Evolutionary conservation across 495 filamentous ascomycete genomes (phyloP).

Genomic region (Penicillium soppii): DNA sequence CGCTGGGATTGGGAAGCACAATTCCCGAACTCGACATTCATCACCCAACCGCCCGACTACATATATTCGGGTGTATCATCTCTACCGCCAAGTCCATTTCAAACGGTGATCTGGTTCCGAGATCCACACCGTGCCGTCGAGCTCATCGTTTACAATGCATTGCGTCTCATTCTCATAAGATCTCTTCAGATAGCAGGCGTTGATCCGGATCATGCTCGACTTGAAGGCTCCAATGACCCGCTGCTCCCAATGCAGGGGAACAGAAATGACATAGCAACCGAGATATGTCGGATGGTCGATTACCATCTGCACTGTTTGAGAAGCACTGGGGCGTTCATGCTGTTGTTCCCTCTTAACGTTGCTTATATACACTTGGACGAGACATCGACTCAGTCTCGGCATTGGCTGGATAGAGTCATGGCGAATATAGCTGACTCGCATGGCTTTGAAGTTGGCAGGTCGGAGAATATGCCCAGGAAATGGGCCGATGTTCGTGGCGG

Average conservation of each 20-base stretch:
- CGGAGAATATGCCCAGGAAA: slow-evolving; percentile 11
- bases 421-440: slow-evolving; percentile 13
- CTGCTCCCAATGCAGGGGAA: slow-evolving; percentile 19
- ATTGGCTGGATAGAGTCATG: slow-evolving; percentile 16
- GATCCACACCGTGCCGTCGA: slow-evolving; percentile 12
- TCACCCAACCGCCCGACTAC: neutral
- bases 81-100: slow-evolving; percentile 15
- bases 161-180: slow-evolving; percentile 10
- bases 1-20: slow-evolving; percentile 16
- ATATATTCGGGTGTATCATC: neutral
- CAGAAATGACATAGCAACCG: slow-evolving; percentile 15
- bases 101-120: slow-evolving; percentile 15
- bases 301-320: slow-evolving; percentile 15
- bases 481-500: neutral
- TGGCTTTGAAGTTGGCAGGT: slow-evolving; percentile 19
- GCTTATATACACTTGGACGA: slow-evolving; percentile 13
- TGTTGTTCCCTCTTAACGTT: slow-evolving; percentile 20
- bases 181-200: slow-evolving; percentile 6
- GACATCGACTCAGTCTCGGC: neutral
- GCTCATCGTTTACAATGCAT: slow-evolving; percentile 13
- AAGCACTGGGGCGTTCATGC: slow-evolving; percentile 16
- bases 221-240: slow-evolving; percentile 3
- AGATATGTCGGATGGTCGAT: slow-evolving; percentile 19
- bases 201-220: neutral
- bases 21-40: slow-evolving; percentile 12